Percentiles rank a stretch among this genome's conserved stretches.
Conservation (phyloP, 139 green algal genomes). For the Micractinium conductrix region DNA sequence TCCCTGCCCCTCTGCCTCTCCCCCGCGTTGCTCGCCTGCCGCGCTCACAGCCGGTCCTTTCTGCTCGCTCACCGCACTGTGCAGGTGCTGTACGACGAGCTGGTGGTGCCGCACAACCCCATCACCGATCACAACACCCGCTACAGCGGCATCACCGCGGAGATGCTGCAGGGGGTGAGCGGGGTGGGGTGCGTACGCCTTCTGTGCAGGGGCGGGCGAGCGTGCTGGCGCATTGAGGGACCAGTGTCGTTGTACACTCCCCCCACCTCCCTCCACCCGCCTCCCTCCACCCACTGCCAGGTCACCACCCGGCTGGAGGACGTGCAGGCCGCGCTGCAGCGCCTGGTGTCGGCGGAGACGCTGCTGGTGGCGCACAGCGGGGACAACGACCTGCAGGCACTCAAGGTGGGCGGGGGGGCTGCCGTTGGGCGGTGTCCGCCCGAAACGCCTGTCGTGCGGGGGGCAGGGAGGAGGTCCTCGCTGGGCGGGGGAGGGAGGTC, state of each 20-base stretch:
- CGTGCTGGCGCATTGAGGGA: not conserved
- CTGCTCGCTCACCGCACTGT: not conserved
- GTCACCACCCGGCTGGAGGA: conserved; percentile 73
- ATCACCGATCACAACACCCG: conserved; percentile 92
- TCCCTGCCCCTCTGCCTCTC: too few species aligned
- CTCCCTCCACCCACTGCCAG: not conserved
- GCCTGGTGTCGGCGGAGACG: conserved; percentile 24
- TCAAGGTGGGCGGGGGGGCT: conserved; percentile 22
- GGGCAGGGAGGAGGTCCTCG: too few species aligned
- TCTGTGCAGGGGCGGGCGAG: not conserved
- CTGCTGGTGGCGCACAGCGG: conserved; percentile 92
- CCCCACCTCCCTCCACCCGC: not conserved
- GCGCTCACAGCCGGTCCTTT: not conserved
- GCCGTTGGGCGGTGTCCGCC: too few species aligned
- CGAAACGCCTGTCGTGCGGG: too few species aligned
- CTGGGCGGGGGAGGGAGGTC: too few species aligned
- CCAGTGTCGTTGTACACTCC: not conserved
- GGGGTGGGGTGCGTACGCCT: not conserved
- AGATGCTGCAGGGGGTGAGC: conserved; percentile 70
- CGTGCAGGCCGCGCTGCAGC: conserved; percentile 42
- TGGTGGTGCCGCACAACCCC: conserved; percentile 80
- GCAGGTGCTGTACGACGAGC: conserved; percentile 81
- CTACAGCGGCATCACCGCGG: conserved; percentile 80
- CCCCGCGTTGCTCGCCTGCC: too few species aligned
- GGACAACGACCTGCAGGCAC: conserved; percentile 89